Conservation (phyloP, 208 protist species). For the Leishmania arabica region DNA sequence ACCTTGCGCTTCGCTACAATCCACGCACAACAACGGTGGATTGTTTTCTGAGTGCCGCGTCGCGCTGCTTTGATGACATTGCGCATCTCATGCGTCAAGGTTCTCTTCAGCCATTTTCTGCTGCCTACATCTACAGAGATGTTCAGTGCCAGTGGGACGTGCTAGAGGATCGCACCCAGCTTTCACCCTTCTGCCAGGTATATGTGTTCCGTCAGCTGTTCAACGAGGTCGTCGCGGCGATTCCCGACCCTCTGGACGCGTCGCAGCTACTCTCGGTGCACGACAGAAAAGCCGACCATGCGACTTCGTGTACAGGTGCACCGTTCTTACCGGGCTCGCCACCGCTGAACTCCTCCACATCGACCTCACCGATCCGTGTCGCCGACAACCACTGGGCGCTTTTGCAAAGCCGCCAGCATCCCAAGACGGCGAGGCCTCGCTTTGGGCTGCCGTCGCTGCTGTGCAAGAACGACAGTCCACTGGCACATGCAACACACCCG, state of each 20-base stretch:
- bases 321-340: neutral
- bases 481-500: too few species aligned
- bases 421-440: neutral
- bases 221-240: neutral
- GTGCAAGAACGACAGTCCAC: neutral
- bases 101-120: constrained; percentile 23
- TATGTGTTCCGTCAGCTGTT: constrained; percentile 64
- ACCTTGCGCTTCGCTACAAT: constrained; percentile 39
- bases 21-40: constrained; percentile 22
- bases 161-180: constrained; percentile 48
- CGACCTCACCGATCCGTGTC: neutral
- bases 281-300: neutral
- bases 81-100: neutral
- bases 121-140: constrained; percentile 60
- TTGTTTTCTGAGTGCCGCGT: constrained; percentile 26
- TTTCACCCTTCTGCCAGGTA: constrained; percentile 62
- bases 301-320: neutral
- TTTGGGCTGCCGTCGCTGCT: neutral
- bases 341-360: neutral
- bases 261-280: neutral
- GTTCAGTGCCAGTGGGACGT: constrained; percentile 48
- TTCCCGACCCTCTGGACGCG: constrained; percentile 1
- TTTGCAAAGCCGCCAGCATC: neutral
- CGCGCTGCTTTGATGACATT: constrained; percentile 44
- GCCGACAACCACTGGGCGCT: neutral